phyloP scores from a whole-genome alignment of 192 early-diverging fungal species.

The Backusella parvicylindrica region DNA sequence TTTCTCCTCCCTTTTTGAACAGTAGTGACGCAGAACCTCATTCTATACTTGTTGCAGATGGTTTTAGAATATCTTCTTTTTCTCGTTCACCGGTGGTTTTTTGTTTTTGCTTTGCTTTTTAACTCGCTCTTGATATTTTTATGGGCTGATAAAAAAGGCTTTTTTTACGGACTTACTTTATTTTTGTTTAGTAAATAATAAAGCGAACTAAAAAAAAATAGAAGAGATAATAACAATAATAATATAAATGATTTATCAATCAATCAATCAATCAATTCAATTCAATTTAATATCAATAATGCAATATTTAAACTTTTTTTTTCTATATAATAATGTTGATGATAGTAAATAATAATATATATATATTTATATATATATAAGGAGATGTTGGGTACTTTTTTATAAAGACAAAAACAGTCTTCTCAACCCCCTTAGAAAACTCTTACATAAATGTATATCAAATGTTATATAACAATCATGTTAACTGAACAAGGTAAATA shows the following conservation, averaged over 20 bases:
- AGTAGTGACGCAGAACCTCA: not conserved
- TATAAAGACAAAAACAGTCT: not conserved
- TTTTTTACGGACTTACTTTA: not conserved
- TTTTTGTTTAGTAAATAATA: slow-evolving; percentile 6
- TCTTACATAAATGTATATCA: not conserved
- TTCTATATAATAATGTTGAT: not conserved
- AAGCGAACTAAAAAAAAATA: not conserved
- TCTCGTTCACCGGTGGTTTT: not conserved
- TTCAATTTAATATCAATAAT: not conserved
- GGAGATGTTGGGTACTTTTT: not conserved
- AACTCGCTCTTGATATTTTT: not conserved
- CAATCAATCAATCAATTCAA: not conserved
- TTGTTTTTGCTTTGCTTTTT: not conserved
- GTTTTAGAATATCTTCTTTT: not conserved
- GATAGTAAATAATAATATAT: not conserved
- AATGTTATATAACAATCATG: not conserved
- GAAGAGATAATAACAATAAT: not conserved
- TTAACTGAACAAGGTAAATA: not conserved
- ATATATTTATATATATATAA: not conserved
- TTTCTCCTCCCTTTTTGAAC: not conserved
- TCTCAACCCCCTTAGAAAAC: not conserved
- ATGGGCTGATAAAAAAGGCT: not conserved
- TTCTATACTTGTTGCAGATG: slow-evolving; percentile 3
- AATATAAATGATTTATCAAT: not conserved
- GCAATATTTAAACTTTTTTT: not conserved